Base-by-base conservation (phyloP, 768 basidiomycete genomes). In the Tricholoma sp. region DNA sequence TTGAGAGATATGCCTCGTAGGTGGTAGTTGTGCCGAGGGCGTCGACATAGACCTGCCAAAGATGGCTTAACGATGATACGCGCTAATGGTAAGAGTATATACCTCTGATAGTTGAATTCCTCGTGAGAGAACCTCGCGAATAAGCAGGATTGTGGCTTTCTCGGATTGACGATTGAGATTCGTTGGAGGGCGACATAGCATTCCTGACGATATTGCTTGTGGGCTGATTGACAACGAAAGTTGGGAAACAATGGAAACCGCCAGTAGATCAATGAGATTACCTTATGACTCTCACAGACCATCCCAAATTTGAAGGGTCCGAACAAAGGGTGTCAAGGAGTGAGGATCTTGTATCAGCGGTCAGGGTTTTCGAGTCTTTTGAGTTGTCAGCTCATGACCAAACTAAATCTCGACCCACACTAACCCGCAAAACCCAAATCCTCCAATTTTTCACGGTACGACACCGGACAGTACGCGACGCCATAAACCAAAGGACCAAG, bases 401-500 rank as follows among this genome's bases (percentile, higher is more conserved):
- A 29, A 49, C 19, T n/a, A 11, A 14, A 12, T 18, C 11, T 12
- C 18, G 18, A 55, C 2, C 45, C 49, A 46, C 37, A 27, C 77
- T 41, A 62, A 92, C 96, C 96, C 61, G 92, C 92, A 71, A 99
- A 98, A 0, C 96, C 97, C 3, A 98, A 78, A 11, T 77, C 70
- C 52, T 92, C 86, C 55, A 99, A 72, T 12, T 83, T 70, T 2
- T 87, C 83, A 61, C 85, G 77, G 72, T 91, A 98, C 21, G 85
- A 76, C 3, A 78, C 78, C 2, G 94, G 91, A 64, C 96, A 98
- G 66, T 93, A 98, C 0, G 97, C 95, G 22, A 96, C 85, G 6
- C 91, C 96, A 66, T 99, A 98, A 0, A 99, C 97, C 58, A 98
- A 82, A 0, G 97, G 97, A 1, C 95, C 96, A 0, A 99, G 76